Evolutionary conservation across 257 asterid genomes (phyloP), one percentile per base, ranked within the genome.

Genomic region (Pogostemon cablin): DNA sequence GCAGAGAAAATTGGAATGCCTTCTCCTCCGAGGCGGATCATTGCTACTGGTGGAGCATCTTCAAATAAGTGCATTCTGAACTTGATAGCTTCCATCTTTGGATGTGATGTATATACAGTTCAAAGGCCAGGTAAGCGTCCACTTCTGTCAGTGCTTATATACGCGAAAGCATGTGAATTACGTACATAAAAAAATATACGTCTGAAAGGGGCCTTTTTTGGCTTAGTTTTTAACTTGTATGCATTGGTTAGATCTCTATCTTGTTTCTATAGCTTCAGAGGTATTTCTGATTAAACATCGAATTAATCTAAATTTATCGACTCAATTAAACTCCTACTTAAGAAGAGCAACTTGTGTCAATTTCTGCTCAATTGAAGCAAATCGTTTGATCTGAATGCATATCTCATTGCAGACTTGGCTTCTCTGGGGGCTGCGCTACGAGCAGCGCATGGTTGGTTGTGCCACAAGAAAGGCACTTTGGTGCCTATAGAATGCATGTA

Each of bases 11-110:
- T 89, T 8, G 96, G 99, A 46, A 86, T 93, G 95, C 97, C 97
- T 77, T 81, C 88, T 62, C 97, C 97, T 58, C 96, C 99, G 8
- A 93, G 85, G 61, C 86, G 91, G 63, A 91, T 93, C 48, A 91
- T 93, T 64, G 99, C 99, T 7, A 93, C 99, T 0, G 99, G 99
- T 73, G 99, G 99, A 79, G 97, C 99, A 58, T 93, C 96, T 3
- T 83, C 89, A 7, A 93, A 93, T 71, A 62, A 71, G 47, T 63
- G 74, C 82, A 89, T 93, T 61, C 86, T 91, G 44, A 77, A 56
- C 63, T 67, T 73, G 2, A 67, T 89, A 11, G 96, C 99, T 72
- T 87, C 95, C 9, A 81, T 93, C 65, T 93, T 90, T 59, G 98
- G 96, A 10, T 90, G 90, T 81, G 80, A 88, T 42, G 89, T 91